Base-by-base conservation (phyloP, 495 filamentous ascomycete genomes). In the Elasticomyces elasticus region DNA sequence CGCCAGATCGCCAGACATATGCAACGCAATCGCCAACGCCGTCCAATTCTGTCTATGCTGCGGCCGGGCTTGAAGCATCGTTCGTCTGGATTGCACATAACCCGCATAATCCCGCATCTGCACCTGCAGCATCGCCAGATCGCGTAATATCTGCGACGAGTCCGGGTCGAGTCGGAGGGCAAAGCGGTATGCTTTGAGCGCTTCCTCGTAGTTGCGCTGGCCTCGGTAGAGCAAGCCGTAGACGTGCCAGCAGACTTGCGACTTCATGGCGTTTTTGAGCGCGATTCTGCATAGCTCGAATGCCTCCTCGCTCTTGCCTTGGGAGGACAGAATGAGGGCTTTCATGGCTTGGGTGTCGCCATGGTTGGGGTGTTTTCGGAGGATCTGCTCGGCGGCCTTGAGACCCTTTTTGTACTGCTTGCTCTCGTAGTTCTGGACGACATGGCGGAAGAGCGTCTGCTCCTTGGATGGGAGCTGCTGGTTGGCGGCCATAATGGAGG, bases 291-390 rank as follows among this genome's bases (percentile, higher is more conserved):
- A 91, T 49, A 99, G 76, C 27, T 79, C 80, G 67, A 97, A 97
- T 0, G 92, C 92, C 73, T 99, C 92, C 42, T 95, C 86, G 19
- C 81, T 78, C 71, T 94, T 87, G 53, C 89, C 89, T 66, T 86
- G 81, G 37, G 84, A 82, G 68, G 94, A 97, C 72, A 94, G 85
- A 57, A 96, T 95, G 37, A 99, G 76, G 48, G 90, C 94, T 73
- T 96, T 97, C 92, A 99, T 97, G 30, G 92, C 94, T 71, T 92
- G 83, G 13, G 92, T 99, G 71, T 99, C 92, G 60, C 88, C 92
- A 83, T 99, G 92, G 59, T 89, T 90, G 44, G 91, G 89, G 69
- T 86, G 83, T 68, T 92, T 95, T 62, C 82, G 81, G 49, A 99
- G 80, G 64, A 99, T 90, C 72, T 95, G 89, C 63, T 98, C 87